phyloP scores from a whole-genome alignment of 305 asterid species.

The Euphrasia arctica region DNA sequence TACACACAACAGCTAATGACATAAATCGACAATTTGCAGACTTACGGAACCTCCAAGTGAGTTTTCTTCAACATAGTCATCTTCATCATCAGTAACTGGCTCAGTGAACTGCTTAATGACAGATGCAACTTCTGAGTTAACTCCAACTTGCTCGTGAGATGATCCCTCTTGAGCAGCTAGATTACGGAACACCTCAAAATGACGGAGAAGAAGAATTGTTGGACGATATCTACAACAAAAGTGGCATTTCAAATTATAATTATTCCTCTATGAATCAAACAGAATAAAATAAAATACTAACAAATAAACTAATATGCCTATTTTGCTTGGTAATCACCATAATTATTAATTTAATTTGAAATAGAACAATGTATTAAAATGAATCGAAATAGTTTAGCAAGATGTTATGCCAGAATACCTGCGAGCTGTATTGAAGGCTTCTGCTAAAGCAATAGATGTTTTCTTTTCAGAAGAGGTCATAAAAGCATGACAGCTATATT shows the following conservation, averaged over 20 bases:
- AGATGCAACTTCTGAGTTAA: constrained; percentile 80
- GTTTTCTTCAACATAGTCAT: constrained; percentile 43
- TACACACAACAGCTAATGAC: constrained; percentile 5
- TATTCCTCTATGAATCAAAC: constrained; percentile 16
- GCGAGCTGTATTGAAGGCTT: constrained; percentile 73
- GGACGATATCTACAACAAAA: constrained; percentile 67
- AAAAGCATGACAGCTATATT: constrained; percentile 78
- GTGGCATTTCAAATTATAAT: constrained; percentile 26
- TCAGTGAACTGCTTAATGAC: constrained; percentile 79
- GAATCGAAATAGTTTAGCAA: constrained; percentile 16
- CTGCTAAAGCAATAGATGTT: constrained; percentile 76
- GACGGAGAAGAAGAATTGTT: constrained; percentile 87
- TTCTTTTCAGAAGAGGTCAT: constrained; percentile 77
- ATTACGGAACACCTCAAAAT: constrained; percentile 81
- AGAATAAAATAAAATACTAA: constrained; percentile 13
- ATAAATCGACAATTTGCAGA: constrained; percentile 24
- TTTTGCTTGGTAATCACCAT: constrained; percentile 17
- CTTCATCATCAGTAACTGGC: constrained; percentile 54
- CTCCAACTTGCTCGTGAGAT: constrained; percentile 75
- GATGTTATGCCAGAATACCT: constrained; percentile 50
- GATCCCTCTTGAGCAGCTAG: constrained; percentile 73
- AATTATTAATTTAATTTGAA: constrained; percentile 8
- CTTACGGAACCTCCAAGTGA: constrained; percentile 53
- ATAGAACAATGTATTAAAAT: constrained; percentile 8
- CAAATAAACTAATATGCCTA: constrained; percentile 11